Evolutionary conservation across 345 rosid genomes (phyloP).

Genomic region (Limnanthes douglasii): DNA sequence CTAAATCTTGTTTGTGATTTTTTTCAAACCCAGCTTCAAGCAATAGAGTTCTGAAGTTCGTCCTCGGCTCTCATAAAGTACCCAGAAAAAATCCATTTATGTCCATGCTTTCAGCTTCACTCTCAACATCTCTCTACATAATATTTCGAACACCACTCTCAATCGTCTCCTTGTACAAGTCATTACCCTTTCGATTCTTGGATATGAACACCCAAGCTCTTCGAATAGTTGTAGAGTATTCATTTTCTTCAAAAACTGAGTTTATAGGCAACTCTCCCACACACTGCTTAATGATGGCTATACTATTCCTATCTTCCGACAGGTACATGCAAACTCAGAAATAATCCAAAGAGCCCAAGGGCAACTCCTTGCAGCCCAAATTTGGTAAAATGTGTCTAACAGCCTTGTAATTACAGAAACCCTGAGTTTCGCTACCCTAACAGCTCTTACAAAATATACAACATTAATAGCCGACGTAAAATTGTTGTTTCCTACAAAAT

Average conservation of each 20-base stretch:
- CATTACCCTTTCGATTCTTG: too few relatives aligned
- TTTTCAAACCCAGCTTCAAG: too few relatives aligned
- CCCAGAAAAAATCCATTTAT: too few relatives aligned
- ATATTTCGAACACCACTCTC: too few relatives aligned
- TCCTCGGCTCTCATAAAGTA: too few relatives aligned
- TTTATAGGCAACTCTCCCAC: slow-evolving; percentile 53
- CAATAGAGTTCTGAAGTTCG: too few relatives aligned
- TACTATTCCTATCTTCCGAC: slow-evolving; percentile 50
- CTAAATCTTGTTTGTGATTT: too few relatives aligned
- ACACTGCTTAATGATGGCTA: slow-evolving; percentile 46
- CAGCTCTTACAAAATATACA: slow-evolving; percentile 42
- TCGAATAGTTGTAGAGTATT: slow-evolving; percentile 27
- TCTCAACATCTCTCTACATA: too few relatives aligned
- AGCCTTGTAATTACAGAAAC: slow-evolving; percentile 56
- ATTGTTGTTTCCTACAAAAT: slow-evolving; percentile 49
- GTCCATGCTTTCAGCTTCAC: too few relatives aligned
- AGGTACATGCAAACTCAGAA: slow-evolving; percentile 49
- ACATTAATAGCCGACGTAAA: slow-evolving; percentile 59
- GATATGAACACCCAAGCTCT: too few relatives aligned
- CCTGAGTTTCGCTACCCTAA: slow-evolving; percentile 43
- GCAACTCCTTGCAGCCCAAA: slow-evolving; percentile 52
- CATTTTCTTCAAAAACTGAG: slow-evolving; percentile 41
- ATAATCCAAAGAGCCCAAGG: slow-evolving; percentile 61
- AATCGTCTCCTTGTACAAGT: too few relatives aligned
- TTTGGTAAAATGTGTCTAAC: slow-evolving; percentile 56